Conservation (phyloP, 306 rosid species). For the Sophora flavescens region DNA sequence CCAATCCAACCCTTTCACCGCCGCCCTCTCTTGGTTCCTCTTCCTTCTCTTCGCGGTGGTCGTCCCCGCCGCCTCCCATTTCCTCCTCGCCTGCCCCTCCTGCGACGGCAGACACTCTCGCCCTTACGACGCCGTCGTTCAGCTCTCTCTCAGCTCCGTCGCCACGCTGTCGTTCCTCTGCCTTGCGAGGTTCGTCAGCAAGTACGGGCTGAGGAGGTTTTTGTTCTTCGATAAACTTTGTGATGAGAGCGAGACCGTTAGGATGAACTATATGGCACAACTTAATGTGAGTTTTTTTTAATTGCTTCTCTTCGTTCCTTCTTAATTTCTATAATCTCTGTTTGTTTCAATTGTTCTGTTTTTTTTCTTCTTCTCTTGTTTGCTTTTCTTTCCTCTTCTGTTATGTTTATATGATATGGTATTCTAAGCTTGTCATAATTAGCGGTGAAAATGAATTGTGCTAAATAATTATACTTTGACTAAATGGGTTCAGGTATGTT, state of each 20-base stretch:
- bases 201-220: conserved; percentile 73
- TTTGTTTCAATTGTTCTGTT: no score
- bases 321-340: not conserved
- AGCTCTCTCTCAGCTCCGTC: conserved; percentile 71
- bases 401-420: no score
- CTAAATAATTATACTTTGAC: no score
- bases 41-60: conserved; percentile 65
- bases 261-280: conserved; percentile 69
- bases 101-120: conserved; percentile 76
- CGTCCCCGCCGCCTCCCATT: conserved; percentile 77
- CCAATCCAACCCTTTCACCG: conserved; percentile 68
- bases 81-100: conserved; percentile 63
- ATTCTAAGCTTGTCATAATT: no score
- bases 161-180: conserved; percentile 78
- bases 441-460: no score
- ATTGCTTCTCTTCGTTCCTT: not conserved
- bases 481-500: no score
- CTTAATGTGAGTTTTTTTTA: conserved; percentile 64
- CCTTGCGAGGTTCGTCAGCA: conserved; percentile 65
- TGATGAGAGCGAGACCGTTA: conserved; percentile 79
- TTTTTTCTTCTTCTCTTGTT: no score
- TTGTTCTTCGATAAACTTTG: conserved; percentile 85
- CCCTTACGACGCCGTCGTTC: conserved; percentile 75
- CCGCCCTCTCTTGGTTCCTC: conserved; percentile 72
- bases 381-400: no score